These are phyloP conservation scores for Uncinocarpus reesii DNA, from an alignment of 2,329 filamentous ascomycete genomes.

Conservation along the genomic window DNA sequence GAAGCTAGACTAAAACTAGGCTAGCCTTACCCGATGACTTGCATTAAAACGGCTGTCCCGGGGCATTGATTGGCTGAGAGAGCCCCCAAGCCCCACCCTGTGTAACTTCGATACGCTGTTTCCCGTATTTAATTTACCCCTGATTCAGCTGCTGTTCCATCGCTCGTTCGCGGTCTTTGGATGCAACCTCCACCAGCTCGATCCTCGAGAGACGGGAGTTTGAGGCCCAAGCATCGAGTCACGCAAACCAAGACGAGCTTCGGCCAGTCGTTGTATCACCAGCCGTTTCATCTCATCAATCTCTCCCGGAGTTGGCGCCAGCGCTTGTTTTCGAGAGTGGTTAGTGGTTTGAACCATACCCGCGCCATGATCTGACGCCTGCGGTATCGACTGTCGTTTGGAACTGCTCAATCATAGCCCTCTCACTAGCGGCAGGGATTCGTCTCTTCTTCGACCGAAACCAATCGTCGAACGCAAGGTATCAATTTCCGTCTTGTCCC, in stretches of 20 bases:
- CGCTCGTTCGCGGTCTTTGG: neutral
- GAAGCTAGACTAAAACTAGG: neutral
- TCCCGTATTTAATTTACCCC: conserved; percentile 9
- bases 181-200: neutral
- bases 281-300: neutral
- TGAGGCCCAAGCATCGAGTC: too few relatives aligned
- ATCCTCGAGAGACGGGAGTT: too few relatives aligned
- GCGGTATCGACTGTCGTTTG: conserved; percentile 1
- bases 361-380: conserved; percentile 8
- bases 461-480: neutral
- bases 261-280: neutral
- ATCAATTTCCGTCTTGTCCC: neutral
- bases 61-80: neutral
- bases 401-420: neutral
- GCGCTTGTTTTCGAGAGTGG: neutral
- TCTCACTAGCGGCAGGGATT: conserved; percentile 7
- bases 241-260: neutral
- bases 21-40: neutral
- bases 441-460: neutral
- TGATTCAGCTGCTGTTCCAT: too few relatives aligned
- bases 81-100: too few relatives aligned
- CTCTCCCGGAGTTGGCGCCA: neutral
- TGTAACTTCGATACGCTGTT: too few relatives aligned
- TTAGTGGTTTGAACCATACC: conserved; percentile 1
- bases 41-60: neutral